Evolutionary conservation across 495 filamentous ascomycete genomes (phyloP).

Genomic region (Apodospora peruviana): DNA sequence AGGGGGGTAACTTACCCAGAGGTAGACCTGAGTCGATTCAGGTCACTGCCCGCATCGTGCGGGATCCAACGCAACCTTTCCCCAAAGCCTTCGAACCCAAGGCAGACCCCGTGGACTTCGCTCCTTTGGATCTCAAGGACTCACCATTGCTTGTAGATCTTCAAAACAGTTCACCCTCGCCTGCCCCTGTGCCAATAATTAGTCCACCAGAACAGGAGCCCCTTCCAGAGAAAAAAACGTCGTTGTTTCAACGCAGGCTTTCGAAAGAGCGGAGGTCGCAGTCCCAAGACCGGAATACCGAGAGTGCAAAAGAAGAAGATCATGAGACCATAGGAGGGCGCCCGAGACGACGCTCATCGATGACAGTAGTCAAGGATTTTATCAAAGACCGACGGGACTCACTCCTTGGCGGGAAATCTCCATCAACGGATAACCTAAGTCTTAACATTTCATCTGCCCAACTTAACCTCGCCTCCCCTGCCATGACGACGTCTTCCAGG

Average conservation of each 20-base stretch:
- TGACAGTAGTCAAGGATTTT: constrained; percentile 47
- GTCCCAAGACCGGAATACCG: constrained; percentile 24
- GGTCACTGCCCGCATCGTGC: constrained; percentile 72
- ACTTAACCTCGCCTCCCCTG: constrained; percentile 21
- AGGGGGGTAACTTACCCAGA: constrained; percentile 32
- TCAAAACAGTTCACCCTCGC: constrained; percentile 36
- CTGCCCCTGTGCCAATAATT: constrained; percentile 7
- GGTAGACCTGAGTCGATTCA: constrained; percentile 66
- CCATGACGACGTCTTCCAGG: constrained; percentile 18
- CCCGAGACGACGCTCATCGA: constrained; percentile 38
- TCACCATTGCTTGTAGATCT: constrained; percentile 69
- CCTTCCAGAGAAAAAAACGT: constrained; percentile 19
- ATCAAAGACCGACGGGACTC: constrained; percentile 46
- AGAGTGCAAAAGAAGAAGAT: constrained; percentile 13
- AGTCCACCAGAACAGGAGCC: constrained; percentile 12
- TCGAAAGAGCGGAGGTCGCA: constrained; percentile 22
- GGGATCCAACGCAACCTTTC: constrained; percentile 48
- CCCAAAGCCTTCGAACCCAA: constrained; percentile 38
- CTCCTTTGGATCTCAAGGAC: constrained; percentile 58
- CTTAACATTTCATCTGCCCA: constrained; percentile 19
- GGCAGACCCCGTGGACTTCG: constrained; percentile 31
- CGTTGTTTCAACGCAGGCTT: constrained; percentile 31
- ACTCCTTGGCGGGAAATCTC: constrained; percentile 26
- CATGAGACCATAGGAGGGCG: constrained; percentile 18
- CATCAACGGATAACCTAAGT: constrained; percentile 34